Conservation (phyloP, 768 basidiomycete genomes). For the Termitomyces titanicus region DNA sequence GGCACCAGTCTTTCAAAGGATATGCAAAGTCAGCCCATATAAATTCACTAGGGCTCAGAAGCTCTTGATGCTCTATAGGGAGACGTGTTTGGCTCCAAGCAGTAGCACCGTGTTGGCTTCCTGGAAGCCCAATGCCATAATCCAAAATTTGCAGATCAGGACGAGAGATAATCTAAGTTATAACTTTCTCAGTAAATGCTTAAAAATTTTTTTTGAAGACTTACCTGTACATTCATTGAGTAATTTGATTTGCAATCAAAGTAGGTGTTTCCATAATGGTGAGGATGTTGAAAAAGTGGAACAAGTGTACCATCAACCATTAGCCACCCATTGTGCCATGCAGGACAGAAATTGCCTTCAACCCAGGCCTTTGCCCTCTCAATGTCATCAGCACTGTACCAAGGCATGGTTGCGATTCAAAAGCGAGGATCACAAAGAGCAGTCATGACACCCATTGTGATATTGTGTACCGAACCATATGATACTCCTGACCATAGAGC, state of each 20-base stretch:
- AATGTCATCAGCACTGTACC: constrained; percentile 1
- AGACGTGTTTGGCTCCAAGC: constrained; percentile 25
- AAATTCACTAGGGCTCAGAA: constrained; percentile 18
- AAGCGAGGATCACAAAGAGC: not conserved
- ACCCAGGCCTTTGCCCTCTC: constrained; percentile 20
- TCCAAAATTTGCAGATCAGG: constrained; percentile 24
- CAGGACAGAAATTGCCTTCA: constrained; percentile 14
- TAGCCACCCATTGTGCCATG: constrained; percentile 18
- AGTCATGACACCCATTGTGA: constrained; percentile 8
- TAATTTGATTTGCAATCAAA: constrained; percentile 26
- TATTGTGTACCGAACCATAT: constrained; percentile 12
- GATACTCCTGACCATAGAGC: constrained; percentile 15
- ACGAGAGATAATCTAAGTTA: constrained; percentile 11
- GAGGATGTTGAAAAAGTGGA: constrained; percentile 14
- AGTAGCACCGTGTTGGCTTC: constrained; percentile 29
- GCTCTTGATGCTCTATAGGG: constrained; percentile 13
- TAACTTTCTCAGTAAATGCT: not conserved
- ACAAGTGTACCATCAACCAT: constrained; percentile 19
- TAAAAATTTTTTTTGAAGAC: not conserved
- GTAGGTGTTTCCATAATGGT: constrained; percentile 22
- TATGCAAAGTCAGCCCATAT: constrained; percentile 31
- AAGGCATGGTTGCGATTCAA: constrained; percentile 1
- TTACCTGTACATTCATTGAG: constrained; percentile 21
- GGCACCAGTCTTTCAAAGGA: constrained; percentile 20
- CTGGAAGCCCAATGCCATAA: constrained; percentile 26